Conservation (phyloP, 306 rosid species). For the Lupinus albus region DNA sequence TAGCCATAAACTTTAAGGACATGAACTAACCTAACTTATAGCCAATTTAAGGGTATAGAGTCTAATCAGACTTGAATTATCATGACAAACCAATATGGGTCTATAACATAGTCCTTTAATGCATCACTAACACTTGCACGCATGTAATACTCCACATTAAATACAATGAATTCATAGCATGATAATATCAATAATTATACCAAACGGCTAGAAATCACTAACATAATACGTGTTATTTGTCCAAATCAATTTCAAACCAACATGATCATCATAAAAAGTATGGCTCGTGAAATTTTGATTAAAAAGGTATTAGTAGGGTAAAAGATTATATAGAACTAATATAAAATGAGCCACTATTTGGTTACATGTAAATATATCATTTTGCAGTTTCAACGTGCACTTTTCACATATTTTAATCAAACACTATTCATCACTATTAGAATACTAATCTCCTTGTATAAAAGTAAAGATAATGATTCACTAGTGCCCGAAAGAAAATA, state of each 20-base stretch:
- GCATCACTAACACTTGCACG: neutral
- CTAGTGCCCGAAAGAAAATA: conserved; percentile 22
- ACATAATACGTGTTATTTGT: neutral
- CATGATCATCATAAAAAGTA: neutral
- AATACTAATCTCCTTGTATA: conserved; percentile 3
- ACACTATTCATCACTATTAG: conserved; percentile 21
- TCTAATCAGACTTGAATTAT: no score
- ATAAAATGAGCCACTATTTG: neutral
- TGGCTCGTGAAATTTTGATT: neutral
- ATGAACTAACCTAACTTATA: neutral
- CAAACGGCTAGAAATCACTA: no score
- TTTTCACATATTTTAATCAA: conserved; percentile 19
- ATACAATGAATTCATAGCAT: neutral
- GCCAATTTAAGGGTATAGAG: neutral
- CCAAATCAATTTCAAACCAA: conserved; percentile 14
- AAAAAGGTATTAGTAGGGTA: neutral
- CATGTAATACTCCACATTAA: neutral
- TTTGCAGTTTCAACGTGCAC: conserved; percentile 6
- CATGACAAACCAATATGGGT: no score
- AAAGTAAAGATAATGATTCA: conserved; percentile 14
- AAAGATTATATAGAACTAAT: neutral
- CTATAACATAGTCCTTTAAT: neutral
- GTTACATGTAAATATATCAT: conserved; percentile 8
- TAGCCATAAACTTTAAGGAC: neutral
- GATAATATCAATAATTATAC: no score